Evolutionary conservation across 2,329 filamentous ascomycete species (phyloP).

Genomic region (Cercospora beticola): DNA sequence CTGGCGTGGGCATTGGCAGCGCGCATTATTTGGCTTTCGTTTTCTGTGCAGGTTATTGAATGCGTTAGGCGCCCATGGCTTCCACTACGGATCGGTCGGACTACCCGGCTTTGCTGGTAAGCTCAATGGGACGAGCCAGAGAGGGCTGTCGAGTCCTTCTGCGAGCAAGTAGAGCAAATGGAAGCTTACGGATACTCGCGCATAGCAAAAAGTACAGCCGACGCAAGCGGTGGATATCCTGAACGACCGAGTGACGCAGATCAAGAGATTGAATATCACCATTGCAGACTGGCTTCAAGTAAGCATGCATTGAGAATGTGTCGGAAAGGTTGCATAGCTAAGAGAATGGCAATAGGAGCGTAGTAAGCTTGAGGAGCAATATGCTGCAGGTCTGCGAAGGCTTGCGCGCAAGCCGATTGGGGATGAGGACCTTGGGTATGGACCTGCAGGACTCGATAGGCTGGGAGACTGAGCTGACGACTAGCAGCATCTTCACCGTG

Average conservation of each 20-base stretch:
- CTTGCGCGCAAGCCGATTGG: conserved; percentile 60
- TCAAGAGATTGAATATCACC: conserved; percentile 80
- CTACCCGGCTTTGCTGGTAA: conserved; percentile 92
- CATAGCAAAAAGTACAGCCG: conserved; percentile 76
- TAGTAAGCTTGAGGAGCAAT: conserved; percentile 85
- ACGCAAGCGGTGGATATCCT: conserved; percentile 77
- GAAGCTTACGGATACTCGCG: conserved; percentile 8
- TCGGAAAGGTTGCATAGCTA: conserved; percentile 11
- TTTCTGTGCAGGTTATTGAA: conserved; percentile 8
- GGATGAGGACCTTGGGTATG: conserved; percentile 80
- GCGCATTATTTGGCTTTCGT: conserved; percentile 7
- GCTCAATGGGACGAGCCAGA: conserved; percentile 34
- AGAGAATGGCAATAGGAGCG: conserved; percentile 66
- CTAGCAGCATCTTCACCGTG: conserved; percentile 74
- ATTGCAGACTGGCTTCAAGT: conserved; percentile 98
- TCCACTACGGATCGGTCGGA: conserved; percentile 70
- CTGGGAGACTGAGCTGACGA: conserved; percentile 24
- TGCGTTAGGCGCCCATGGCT: not conserved
- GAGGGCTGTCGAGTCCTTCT: not conserved
- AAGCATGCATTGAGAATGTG: conserved; percentile 35
- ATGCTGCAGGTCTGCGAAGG: conserved; percentile 78
- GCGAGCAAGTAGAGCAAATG: not conserved
- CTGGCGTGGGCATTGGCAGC: not conserved
- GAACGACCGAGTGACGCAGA: conserved; percentile 83
- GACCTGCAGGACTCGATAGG: not conserved